Evolutionary conservation across 495 filamentous ascomycete genomes (phyloP), one percentile per base, ranked within the genome.

Genomic region (Xylaria palmicola): DNA sequence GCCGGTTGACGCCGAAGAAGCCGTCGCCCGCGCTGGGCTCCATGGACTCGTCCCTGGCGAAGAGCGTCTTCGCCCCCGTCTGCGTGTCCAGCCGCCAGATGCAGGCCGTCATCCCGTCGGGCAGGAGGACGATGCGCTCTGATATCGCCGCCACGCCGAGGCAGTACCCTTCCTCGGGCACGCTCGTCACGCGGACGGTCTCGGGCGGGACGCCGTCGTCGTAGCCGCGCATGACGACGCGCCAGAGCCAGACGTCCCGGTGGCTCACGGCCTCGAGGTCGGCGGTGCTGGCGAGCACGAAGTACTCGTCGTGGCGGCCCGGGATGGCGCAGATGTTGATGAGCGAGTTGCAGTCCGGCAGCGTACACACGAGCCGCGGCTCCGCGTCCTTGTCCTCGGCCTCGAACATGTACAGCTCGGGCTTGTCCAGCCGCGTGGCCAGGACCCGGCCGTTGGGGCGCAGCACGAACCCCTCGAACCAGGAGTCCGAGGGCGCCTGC

Each of bases 381-480:
- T 44, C 52, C 2, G 69, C 53, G 4, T 68, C 59, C 7, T 51
- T 43, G 39, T 72, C 65, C 40, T 68, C 67, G 44, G 67, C 60
- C 15, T 62, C 17, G 20, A 70, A 72, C 56, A 63, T 72, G 65
- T 72, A 72, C 3, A 72, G 44, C 30, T 70, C 67, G 27, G 69
- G 65, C 36, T 66, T 60, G 57, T 72, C 69, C 20, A 70, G 15
- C 60, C 69, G 69, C 17, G 64, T 62, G 24, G 67, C 63, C 36
- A 72, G 49, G 17, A 69, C 65, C 15, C 60, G 65, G 61, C 69
- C 69, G 43, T 72, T 68, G 12, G 69, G 69, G 3, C 69, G 67
- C 15, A 70, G 30, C 20, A 62, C 59, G 52, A 72, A 62, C 7
- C 65, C 67, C 36, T 72, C 69, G 22, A 70, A 72, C 69, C 69